These are phyloP conservation scores for Ambrosia trifida DNA, from an alignment of 129 eudicot genomes.

Conservation along the genomic window DNA sequence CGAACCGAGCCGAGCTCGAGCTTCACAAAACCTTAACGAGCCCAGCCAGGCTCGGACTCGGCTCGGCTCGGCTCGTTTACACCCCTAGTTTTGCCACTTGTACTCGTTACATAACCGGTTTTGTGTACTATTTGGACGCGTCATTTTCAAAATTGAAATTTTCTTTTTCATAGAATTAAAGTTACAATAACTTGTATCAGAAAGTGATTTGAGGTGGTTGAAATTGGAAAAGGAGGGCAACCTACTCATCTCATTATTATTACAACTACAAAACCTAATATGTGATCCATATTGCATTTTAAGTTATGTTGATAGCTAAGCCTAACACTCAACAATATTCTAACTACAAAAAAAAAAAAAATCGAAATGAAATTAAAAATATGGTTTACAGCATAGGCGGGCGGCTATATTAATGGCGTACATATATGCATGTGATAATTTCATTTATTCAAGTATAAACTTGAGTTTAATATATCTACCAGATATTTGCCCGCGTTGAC, in stretches of 20 bases:
- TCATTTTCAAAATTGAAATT: not conserved
- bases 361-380: not conserved
- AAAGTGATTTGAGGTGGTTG: constrained; percentile 12
- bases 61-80: too few species aligned
- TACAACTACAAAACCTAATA: constrained; percentile 3
- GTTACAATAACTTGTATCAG: not conserved
- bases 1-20: too few species aligned
- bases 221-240: constrained; percentile 18
- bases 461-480: not conserved
- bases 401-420: not conserved
- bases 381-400: not conserved
- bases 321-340: constrained; percentile 28
- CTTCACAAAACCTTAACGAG: too few species aligned
- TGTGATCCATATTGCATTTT: constrained; percentile 4
- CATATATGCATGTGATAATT: not conserved
- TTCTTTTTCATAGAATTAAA: not conserved
- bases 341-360: not conserved
- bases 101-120: too few species aligned
- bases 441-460: not conserved
- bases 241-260: constrained; percentile 13
- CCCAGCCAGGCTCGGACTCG: too few species aligned
- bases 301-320: constrained; percentile 31
- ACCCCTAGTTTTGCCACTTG: too few species aligned
- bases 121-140: too few species aligned
- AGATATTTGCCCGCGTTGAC: too few species aligned